phyloP scores from a whole-genome alignment of 345 rosid species.

The Microthlaspi erraticum region DNA sequence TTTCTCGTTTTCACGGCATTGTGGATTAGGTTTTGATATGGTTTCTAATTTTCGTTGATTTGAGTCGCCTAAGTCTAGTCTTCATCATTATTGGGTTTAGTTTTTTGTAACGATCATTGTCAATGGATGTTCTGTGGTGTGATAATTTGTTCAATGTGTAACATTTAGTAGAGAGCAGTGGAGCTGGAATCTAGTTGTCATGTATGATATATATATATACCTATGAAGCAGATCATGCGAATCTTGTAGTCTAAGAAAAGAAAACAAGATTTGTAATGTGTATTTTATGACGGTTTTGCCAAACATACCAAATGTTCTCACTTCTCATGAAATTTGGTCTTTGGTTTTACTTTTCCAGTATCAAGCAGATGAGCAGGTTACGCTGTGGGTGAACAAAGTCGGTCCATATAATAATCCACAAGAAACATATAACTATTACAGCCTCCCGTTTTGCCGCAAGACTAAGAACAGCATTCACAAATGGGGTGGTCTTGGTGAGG shows the following conservation, averaged over 20 bases:
- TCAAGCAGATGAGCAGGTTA: slow-evolving; percentile 70
- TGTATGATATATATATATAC: no score
- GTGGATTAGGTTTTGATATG: slow-evolving; percentile 18
- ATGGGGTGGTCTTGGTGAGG: slow-evolving; percentile 99
- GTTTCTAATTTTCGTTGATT: not conserved
- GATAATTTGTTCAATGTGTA: not conserved
- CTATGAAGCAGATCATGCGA: not conserved
- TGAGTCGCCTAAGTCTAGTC: not conserved
- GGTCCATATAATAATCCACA: slow-evolving; percentile 99
- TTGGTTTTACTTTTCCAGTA: slow-evolving; percentile 56
- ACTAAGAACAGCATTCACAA: slow-evolving; percentile 61
- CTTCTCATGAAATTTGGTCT: slow-evolving; percentile 6
- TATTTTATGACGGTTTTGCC: not conserved
- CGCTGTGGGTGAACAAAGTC: slow-evolving; percentile 95
- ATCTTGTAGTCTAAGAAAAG: not conserved
- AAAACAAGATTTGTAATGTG: not conserved
- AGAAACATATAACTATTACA: slow-evolving; percentile 95
- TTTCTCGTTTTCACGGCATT: not conserved
- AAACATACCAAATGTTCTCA: not conserved
- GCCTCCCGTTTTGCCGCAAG: slow-evolving; percentile 85
- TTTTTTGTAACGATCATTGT: slow-evolving; percentile 11
- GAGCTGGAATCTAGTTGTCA: not conserved
- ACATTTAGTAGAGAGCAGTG: slow-evolving; percentile 15
- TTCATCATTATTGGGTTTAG: slow-evolving; percentile 10
- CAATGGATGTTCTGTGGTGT: slow-evolving; percentile 6